phyloP scores from a whole-genome alignment of 805 yeast genomes.

The Schwanniomyces vanrijiae region DNA sequence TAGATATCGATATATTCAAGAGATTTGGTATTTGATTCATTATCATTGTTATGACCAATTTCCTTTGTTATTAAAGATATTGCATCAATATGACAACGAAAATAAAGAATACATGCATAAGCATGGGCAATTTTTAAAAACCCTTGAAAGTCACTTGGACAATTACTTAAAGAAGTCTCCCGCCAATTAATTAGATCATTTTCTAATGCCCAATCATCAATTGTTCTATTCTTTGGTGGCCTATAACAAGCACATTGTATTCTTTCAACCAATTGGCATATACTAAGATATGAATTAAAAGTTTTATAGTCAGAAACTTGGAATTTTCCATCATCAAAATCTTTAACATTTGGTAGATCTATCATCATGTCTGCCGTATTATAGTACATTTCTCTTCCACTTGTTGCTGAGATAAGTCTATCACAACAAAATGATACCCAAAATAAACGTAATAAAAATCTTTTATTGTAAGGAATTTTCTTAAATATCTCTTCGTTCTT shows the following conservation, averaged over 20 bases:
- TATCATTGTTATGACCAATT: conserved; percentile 8
- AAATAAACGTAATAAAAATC: conserved; percentile 15
- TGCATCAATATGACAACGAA: conserved; percentile 25
- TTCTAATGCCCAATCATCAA: conserved; percentile 17
- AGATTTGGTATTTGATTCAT: neutral
- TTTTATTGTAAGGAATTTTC: neutral
- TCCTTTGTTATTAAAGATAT: conserved; percentile 18
- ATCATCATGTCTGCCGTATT: conserved; percentile 22
- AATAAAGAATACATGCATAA: conserved; percentile 19
- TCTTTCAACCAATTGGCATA: conserved; percentile 23
- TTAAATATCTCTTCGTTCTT: neutral
- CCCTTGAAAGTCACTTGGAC: conserved; percentile 11
- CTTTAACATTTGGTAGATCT: conserved; percentile 18
- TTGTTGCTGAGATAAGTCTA: conserved; percentile 22
- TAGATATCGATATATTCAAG: conserved; percentile 13
- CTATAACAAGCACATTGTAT: conserved; percentile 19
- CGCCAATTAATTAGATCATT: conserved; percentile 15
- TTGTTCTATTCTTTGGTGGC: conserved; percentile 25
- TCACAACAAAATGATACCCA: conserved; percentile 30
- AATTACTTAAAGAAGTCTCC: neutral
- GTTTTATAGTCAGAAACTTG: conserved; percentile 18
- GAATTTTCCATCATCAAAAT: conserved; percentile 19
- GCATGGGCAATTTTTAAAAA: conserved; percentile 15
- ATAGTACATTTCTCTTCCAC: conserved; percentile 23
- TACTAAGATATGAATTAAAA: conserved; percentile 18